Evolutionary conservation across 2,329 filamentous ascomycete species (phyloP), one percentile per base, ranked within the genome.

Genomic region (Pseudophaeomoniella oleicola): DNA sequence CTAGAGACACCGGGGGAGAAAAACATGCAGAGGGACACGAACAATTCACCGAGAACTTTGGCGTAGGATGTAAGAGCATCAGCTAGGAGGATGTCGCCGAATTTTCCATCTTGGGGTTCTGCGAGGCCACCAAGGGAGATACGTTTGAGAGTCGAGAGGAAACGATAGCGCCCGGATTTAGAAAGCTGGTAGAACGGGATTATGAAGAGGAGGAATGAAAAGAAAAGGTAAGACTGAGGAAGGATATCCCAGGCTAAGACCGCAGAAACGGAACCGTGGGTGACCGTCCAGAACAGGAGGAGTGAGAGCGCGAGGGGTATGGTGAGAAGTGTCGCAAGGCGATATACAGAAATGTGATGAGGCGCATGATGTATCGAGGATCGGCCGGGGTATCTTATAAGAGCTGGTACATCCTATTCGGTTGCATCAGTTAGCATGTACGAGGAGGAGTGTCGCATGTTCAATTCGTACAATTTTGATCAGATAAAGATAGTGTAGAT

Each of bases 1-100:
- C 84, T 83, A 36, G 79, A 81, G 30, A 76, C 72, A 3, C 71
- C 71, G 3, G 69, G 60, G 1, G 72, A 72, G 51, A 93, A 73
- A 57, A 93, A 87, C 88, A 94, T 94, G 72, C 86, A 96, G 17
- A 86, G 60, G 34, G 78, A 78, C 38, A 96, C 81, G 55, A 86
- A 94, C 10, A 94, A 62, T 56, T 98, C 90, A 16, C 79, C 88
- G 17, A 93, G 67, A 18, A 94, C 81, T 57, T 92, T 94, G 42
- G 88, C 80, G 56, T 96, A 98, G 50, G 83, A 92, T 30, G 90
- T 98, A 48, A 96, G 62, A 38, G 86, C 88, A 69, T 98, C 90
- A 19, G 90, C 87, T 13, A 98, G 73, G 40, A 98, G 63, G 36
- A 96, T 81, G 54, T 98, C 90, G 38, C 85, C 88, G 50, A 96